Evolutionary conservation across 106 monocot species (phyloP), one percentile per base, ranked within the genome.

Genomic region (Dioscorea dumetorum): DNA sequence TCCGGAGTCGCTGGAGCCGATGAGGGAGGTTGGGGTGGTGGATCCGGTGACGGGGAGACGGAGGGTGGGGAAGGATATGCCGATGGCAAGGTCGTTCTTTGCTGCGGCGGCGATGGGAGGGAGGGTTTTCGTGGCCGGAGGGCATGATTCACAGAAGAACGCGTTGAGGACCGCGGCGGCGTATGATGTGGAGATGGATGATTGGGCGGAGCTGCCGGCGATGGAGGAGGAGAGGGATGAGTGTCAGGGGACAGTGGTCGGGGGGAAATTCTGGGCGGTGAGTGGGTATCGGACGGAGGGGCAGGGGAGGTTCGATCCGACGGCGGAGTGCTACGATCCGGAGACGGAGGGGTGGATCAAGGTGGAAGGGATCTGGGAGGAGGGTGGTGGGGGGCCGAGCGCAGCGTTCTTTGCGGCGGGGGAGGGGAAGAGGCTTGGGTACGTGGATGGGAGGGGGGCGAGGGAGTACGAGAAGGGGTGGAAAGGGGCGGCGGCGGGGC

Each of bases 151-250:
- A 51, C 60, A 70, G 57, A 88, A 88, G 83, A 88, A 88, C 75
- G 87, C 87, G 22, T 72, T 83, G 19, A 49, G 72, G 31, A 50
- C 83, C 13, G 83, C 81, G 10, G 72, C 74, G 48, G 67, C 62
- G 24, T 88, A 88, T 76, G 83, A 81, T 61, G 50, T 52, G n/a
- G 60, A 23, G 34, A 22, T 33, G 0, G 87, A 88, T 62, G 80
- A 72, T 66, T 88, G 87, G 87, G 18, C 28, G 58, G 7, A 48
- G 61, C 56, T 88, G 65, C 78, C 83, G 48, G 22, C 67, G 17
- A 88, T 88, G 80, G 56, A 54, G 24, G 78, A 72, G 49, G 87
- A 88, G 80, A 48, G 87, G 58, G 87, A 88, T 66, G 87, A 88
- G 80, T 83, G 83, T 73, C 70, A 62, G 35, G 83, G 83, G 10